Base-by-base conservation (phyloP, 2,329 filamentous ascomycete genomes). In the Didymella exigua region DNA sequence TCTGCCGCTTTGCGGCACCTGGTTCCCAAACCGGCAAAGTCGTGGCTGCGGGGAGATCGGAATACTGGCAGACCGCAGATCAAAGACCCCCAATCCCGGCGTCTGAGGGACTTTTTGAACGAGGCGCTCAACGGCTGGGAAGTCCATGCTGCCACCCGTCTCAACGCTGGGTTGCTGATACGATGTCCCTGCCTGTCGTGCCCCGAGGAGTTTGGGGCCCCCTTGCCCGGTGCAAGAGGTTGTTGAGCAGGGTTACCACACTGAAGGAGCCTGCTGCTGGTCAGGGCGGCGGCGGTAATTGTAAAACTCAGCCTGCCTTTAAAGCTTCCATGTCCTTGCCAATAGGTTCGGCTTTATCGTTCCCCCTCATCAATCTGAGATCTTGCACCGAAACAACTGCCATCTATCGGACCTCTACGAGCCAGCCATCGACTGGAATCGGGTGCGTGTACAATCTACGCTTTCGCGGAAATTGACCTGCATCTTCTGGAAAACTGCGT, bases 261-360 rank as follows among this genome's bases (percentile, higher is more conserved):
- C 41, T 44, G 42, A 48, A 29, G 11, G 30, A 38, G 37, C 19
- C 38, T 34, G 31, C 42, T 38, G 31, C 47, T 38, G 50, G 37
- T 34, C 43, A 34, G 38, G 48, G 56, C 47, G 41, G 44, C 37
- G 44, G 40, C 46, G 52, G 42, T 40, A 49, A 50, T 45, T 49
- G 30, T 30, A 51, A 27, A 50, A 33, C 23, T 37, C 49, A 45
- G 49, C 51, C 44, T 56, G 49, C 36, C 52, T 60, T 59, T 60
- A 63, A 63, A 50, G 26, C 38, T 41, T 47, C 13, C 33, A 46
- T 41, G 54, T 44, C 58, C 61, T 54, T 56, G 56, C 60, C 54
- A 47, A 62, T 65, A 66, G 36, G 34, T 26, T 40, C 41, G 42
- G 38, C 49, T 36, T 36, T 66, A 62, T 64, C 46, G 53, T 48